A percentile compares a stretch with the other conserved stretches of the same genome.
Evolutionary conservation across 305 asterid species (phyloP).

Genomic region (Fraxinus albicans): DNA sequence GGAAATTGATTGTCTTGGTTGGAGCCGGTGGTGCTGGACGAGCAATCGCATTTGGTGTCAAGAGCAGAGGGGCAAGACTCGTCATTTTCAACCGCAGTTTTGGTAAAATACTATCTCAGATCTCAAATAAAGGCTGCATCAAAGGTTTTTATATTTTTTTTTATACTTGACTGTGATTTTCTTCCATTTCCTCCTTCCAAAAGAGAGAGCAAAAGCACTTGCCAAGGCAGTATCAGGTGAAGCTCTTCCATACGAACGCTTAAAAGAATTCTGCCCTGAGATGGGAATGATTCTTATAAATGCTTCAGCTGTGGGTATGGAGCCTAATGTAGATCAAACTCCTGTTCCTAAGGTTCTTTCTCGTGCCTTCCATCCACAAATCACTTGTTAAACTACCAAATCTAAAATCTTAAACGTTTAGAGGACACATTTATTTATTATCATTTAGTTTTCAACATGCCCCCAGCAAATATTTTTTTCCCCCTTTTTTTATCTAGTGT

Average conservation of each 20-base stretch:
- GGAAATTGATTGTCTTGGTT: slow-evolving; percentile 54
- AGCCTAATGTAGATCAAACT: slow-evolving; percentile 50
- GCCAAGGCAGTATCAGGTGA: slow-evolving; percentile 65
- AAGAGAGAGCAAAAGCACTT: slow-evolving; percentile 66
- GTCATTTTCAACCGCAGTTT: slow-evolving; percentile 62
- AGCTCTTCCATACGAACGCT: slow-evolving; percentile 50
- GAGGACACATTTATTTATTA: neutral
- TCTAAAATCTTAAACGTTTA: neutral
- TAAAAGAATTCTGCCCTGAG: slow-evolving; percentile 46
- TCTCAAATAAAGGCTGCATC: neutral
- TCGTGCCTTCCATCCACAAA: neutral
- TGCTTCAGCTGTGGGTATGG: slow-evolving; percentile 72
- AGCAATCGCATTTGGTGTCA: slow-evolving; percentile 70
- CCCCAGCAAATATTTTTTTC: neutral
- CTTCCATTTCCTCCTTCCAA: neutral
- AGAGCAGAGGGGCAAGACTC: slow-evolving; percentile 64
- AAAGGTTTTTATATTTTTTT: neutral
- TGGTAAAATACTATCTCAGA: slow-evolving; percentile 32
- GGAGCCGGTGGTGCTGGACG: slow-evolving; percentile 86
- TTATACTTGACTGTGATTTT: neutral
- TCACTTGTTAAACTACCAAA: neutral
- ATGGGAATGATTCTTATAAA: slow-evolving; percentile 68
- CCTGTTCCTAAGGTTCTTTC: slow-evolving; percentile 53
- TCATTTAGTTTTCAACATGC: neutral
- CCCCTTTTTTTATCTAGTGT: neutral